These are phyloP conservation scores for Botryosphaeria dothidea DNA, from an alignment of 2,329 filamentous ascomycete genomes.

Conservation along the genomic window DNA sequence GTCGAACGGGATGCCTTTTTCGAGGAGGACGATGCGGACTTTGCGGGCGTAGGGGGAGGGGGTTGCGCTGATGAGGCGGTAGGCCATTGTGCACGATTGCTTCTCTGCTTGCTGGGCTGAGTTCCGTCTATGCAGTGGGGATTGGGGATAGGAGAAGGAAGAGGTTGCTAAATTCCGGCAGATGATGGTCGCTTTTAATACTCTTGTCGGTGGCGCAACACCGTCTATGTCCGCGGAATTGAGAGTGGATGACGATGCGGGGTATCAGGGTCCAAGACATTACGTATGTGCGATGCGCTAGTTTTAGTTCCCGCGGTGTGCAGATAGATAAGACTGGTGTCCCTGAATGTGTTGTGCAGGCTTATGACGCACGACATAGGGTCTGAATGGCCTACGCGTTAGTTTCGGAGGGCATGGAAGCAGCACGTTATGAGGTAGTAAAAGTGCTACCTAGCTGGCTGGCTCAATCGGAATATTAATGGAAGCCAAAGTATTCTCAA, in stretches of 20 bases:
- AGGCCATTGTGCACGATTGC: not conserved
- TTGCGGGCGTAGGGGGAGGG: constrained; percentile 45
- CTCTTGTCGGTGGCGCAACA: not conserved
- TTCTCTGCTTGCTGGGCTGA: not conserved
- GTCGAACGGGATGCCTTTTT: constrained; percentile 43
- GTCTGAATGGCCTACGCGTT: too few relatives aligned
- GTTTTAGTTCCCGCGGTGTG: not conserved
- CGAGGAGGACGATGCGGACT: constrained; percentile 41
- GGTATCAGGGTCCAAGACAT: not conserved
- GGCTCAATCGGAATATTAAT: too few relatives aligned
- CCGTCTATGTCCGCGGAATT: not conserved
- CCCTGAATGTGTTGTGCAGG: not conserved
- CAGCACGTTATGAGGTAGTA: too few relatives aligned
- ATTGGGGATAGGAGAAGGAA: not conserved
- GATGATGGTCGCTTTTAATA: not conserved
- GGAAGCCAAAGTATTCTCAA: too few relatives aligned
- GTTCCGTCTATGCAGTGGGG: too few relatives aligned
- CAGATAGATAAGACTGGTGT: not conserved
- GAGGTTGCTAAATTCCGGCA: not conserved
- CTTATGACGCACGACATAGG: too few relatives aligned
- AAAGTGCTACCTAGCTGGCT: too few relatives aligned
- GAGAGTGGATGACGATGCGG: not conserved
- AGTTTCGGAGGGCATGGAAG: too few relatives aligned
- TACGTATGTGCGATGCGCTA: not conserved
- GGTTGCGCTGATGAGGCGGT: constrained; percentile 30